Percentiles rank a stretch among this genome's conserved stretches.
These are phyloP conservation scores for Aspergillus cavernicola DNA, from an alignment of 495 filamentous ascomycete species.

Conservation along the genomic window DNA sequence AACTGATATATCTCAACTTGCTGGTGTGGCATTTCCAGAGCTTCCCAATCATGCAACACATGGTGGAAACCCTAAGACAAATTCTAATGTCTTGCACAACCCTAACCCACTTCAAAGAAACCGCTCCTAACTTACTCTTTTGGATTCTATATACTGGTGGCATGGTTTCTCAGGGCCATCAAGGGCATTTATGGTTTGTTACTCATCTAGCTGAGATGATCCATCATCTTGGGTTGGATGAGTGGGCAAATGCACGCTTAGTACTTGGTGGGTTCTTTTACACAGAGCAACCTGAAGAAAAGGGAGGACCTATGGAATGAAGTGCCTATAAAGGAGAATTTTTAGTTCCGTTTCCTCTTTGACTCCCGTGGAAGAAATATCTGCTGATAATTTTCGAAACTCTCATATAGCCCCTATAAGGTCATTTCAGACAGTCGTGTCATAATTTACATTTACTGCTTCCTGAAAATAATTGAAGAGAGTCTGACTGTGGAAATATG, in stretches of 20 bases:
- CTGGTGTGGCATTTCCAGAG: conserved; percentile 1
- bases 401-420: no score
- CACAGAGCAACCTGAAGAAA: background rate
- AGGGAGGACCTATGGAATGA: conserved; percentile 4
- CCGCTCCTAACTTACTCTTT: background rate
- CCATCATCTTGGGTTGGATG: background rate
- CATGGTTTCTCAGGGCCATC: background rate
- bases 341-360: background rate
- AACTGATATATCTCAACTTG: background rate
- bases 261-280: background rate
- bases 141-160: background rate
- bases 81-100: background rate
- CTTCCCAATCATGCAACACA: conserved; percentile 2
- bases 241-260: background rate
- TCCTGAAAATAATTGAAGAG: no score
- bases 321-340: background rate
- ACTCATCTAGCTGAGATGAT: background rate
- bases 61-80: background rate
- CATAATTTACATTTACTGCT: no score
- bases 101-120: background rate
- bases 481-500: no score
- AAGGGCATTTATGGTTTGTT: conserved; percentile 1
- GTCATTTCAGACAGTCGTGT: no score
- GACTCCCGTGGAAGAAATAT: no score
- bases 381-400: no score